phyloP scores from a whole-genome alignment of 306 rosid species.

The Vigna trinervia region DNA sequence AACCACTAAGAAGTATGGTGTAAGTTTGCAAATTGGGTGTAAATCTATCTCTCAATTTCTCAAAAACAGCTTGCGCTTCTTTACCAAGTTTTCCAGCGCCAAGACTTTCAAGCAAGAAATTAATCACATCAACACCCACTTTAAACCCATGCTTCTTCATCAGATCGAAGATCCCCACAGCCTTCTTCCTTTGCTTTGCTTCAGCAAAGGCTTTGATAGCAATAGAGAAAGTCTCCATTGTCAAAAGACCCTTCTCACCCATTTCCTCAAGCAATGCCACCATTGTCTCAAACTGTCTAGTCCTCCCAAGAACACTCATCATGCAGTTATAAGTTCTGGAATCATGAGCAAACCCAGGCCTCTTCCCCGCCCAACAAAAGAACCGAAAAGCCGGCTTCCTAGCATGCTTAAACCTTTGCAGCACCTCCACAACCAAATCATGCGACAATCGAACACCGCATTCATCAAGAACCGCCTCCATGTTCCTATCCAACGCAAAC shows the following conservation, averaged over 20 bases:
- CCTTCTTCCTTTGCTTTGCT: conserved; percentile 90
- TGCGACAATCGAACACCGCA: conserved; percentile 64
- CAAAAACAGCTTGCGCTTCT: conserved; percentile 82
- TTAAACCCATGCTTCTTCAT: conserved; percentile 77
- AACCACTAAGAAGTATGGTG: conserved; percentile 77
- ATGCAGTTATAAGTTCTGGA: conserved; percentile 71
- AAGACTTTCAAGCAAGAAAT: conserved; percentile 84
- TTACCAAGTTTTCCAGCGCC: conserved; percentile 77
- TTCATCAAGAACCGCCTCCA: conserved; percentile 92
- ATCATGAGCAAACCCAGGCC: conserved; percentile 70
- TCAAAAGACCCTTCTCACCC: conserved; percentile 76
- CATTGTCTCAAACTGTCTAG: conserved; percentile 93
- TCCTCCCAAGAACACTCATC: conserved; percentile 81
- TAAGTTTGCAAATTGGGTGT: conserved; percentile 70
- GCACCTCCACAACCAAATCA: conserved; percentile 82
- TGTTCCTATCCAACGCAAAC: conserved; percentile 89
- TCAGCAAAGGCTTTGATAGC: conserved; percentile 78
- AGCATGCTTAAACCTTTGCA: conserved; percentile 79
- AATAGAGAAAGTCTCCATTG: conserved; percentile 78
- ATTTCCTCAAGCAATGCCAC: conserved; percentile 86
- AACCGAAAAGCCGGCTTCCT: conserved; percentile 90
- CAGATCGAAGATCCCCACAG: conserved; percentile 80
- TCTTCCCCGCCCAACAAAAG: conserved; percentile 84
- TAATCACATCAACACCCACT: conserved; percentile 68
- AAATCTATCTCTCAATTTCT: conserved; percentile 70